Conservation (phyloP, 2,329 filamentous ascomycete genomes). For the Cercospora zeae-maydis region DNA sequence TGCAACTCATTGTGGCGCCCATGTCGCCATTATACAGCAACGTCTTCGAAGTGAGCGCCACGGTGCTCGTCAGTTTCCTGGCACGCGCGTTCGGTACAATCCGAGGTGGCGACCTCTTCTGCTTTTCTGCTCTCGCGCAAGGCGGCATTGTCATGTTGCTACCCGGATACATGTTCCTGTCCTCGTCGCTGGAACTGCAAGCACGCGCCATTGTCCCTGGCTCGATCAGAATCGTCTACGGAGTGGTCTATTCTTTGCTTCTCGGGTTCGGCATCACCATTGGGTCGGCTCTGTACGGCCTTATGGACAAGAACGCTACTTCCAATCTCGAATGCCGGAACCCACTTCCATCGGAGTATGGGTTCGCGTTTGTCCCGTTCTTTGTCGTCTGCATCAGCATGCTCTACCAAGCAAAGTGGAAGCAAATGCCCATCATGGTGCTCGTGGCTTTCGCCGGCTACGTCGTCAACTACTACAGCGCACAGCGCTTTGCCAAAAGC, state of each 20-base stretch:
- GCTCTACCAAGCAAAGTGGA: slow-evolving; percentile 77
- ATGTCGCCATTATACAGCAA: slow-evolving; percentile 64
- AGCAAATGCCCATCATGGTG: slow-evolving; percentile 71
- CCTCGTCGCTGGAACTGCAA: slow-evolving; percentile 47
- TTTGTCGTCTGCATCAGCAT: slow-evolving; percentile 72
- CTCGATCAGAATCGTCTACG: slow-evolving; percentile 50
- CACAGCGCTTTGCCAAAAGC: slow-evolving; percentile 62
- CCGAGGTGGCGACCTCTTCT: slow-evolving; percentile 41
- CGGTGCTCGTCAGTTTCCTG: slow-evolving; percentile 48
- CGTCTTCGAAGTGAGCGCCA: slow-evolving; percentile 49
- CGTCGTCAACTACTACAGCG: slow-evolving; percentile 69
- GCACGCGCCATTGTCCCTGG: slow-evolving; percentile 47
- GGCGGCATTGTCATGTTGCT: slow-evolving; percentile 49
- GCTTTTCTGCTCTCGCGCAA: slow-evolving; percentile 50
- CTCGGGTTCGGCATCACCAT: slow-evolving; percentile 52
- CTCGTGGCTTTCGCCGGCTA: slow-evolving; percentile 70
- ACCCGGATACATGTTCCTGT: slow-evolving; percentile 46
- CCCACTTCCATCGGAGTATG: slow-evolving; percentile 52
- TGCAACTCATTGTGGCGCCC: slow-evolving; percentile 72
- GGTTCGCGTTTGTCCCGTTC: slow-evolving; percentile 67
- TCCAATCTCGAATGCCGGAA: slow-evolving; percentile 43
- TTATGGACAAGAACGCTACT: slow-evolving; percentile 46
- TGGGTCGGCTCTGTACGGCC: slow-evolving; percentile 47
- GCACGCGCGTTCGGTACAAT: slow-evolving; percentile 49
- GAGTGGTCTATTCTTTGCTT: slow-evolving; percentile 52